Evolutionary conservation across 306 rosid genomes (phyloP), one percentile per base, ranked within the genome.

Genomic region (Leucaena leucocephala): DNA sequence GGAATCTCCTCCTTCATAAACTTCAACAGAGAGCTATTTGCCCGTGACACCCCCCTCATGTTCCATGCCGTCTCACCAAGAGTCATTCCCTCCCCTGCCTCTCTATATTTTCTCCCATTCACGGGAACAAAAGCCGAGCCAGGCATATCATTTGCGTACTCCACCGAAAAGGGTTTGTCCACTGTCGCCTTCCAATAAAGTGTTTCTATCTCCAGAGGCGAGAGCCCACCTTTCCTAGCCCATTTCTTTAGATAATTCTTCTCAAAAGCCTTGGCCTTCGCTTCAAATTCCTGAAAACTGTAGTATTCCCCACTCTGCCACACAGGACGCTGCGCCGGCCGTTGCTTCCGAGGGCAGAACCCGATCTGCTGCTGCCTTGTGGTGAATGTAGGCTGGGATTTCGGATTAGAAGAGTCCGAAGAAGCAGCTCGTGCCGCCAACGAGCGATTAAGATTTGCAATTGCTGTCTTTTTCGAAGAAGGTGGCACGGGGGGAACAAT

Each of bases 1-100:
- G 99, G 99, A 87, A 96, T 96, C 85, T 93, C 99, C 86, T 96
- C 99, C 91, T 93, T 96, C 99, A 96, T 96, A 82, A 96, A 96
- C 94, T 85, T 85, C 92, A 96, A 76, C 75, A 96, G 67, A 16
- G 99, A 96, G 42, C 98, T 97, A 33, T 86, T 89, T 0, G 99
- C 87, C 89, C 99, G 84, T 0, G 98, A 90, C 67, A 93, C 96
- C 42, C 82, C 90, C 43, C 98, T 89, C 99, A 96, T 96, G 57
- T 96, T 96, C 99, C 99, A 96, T 2, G 91, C 94, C 13, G 97
- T 90, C 86, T 93, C 96, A 8, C 93, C 99, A 1, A 96, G 84
- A 13, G 88, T 85, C 66, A 66, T 83, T 12, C 90, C 81, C 19
- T 89, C 97, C 82, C 93, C 97, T 66, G 89, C 78, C 69, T 83